phyloP scores from a whole-genome alignment of 768 basidiomycete genomes.

The Russula olivacea region DNA sequence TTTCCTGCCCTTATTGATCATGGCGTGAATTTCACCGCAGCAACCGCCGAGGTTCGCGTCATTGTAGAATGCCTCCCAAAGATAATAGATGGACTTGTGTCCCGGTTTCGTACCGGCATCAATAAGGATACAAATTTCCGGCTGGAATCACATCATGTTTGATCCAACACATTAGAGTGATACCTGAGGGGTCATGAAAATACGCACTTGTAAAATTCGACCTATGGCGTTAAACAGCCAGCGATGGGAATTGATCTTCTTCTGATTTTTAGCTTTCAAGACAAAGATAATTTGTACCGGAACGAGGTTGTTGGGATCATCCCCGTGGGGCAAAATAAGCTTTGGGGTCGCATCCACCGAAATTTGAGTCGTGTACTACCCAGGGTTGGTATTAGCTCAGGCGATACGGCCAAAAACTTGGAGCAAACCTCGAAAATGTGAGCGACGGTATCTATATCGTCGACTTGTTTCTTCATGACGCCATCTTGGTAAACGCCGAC shows the following conservation, averaged over 20 bases:
- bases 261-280: constrained; percentile 90
- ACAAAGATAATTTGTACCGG: constrained; percentile 90
- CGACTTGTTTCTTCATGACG: constrained; percentile 88
- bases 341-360: constrained; percentile 89
- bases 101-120: constrained; percentile 97
- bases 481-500: constrained; percentile 93
- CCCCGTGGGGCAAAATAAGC: constrained; percentile 82
- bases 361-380: constrained; percentile 91
- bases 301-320: constrained; percentile 87
- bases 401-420: background rate
- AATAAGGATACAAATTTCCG: constrained; percentile 86
- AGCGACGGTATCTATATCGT: constrained; percentile 83
- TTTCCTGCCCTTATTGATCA: constrained; percentile 91
- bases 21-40: constrained; percentile 94
- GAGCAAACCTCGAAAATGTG: constrained; percentile 84
- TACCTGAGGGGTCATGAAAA: constrained; percentile 15
- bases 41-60: constrained; percentile 75
- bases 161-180: background rate
- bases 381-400: constrained; percentile 11
- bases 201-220: constrained; percentile 59
- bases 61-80: constrained; percentile 91
- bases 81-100: constrained; percentile 91
- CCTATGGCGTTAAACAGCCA: constrained; percentile 97
- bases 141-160: constrained; percentile 39
- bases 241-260: constrained; percentile 93